Conservation (phyloP, 176 grass and related monocot genomes). For the Pontederia paniculata region DNA sequence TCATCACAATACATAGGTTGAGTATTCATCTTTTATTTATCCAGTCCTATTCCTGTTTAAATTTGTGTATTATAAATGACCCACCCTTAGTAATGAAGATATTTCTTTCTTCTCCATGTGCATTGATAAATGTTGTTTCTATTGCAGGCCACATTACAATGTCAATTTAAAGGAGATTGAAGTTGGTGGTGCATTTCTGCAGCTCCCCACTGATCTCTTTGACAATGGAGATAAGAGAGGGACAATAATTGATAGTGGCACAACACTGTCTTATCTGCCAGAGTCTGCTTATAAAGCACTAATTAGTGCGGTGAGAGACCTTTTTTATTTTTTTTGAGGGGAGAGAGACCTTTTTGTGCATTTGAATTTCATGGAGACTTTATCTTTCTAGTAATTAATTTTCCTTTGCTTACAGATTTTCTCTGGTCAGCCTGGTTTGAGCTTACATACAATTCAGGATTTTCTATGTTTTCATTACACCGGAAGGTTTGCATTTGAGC, state of each 20-base stretch:
- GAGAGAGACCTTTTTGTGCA: background rate
- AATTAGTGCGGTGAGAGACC: constrained; percentile 30
- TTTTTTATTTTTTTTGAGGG: constrained; percentile 5
- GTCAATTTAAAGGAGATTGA: constrained; percentile 63
- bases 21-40: too few species aligned
- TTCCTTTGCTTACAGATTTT: constrained; percentile 54
- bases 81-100: too few species aligned
- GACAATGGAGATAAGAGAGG: constrained; percentile 32
- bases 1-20: too few species aligned
- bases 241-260: constrained; percentile 90
- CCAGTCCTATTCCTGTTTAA: too few species aligned
- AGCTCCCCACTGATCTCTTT: constrained; percentile 50
- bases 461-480: constrained; percentile 59
- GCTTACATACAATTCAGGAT: constrained; percentile 33
- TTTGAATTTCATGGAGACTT: background rate
- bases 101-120: background rate
- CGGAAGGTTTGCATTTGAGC: constrained; percentile 44
- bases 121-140: background rate
- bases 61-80: too few species aligned
- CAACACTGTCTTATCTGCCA: constrained; percentile 80
- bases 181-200: constrained; percentile 51
- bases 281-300: constrained; percentile 40
- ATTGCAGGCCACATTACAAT: constrained; percentile 72
- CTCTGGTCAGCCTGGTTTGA: constrained; percentile 36
- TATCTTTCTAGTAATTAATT: background rate